Conservation (phyloP, 2,329 filamentous ascomycete species). For the Xylaria sp. region DNA sequence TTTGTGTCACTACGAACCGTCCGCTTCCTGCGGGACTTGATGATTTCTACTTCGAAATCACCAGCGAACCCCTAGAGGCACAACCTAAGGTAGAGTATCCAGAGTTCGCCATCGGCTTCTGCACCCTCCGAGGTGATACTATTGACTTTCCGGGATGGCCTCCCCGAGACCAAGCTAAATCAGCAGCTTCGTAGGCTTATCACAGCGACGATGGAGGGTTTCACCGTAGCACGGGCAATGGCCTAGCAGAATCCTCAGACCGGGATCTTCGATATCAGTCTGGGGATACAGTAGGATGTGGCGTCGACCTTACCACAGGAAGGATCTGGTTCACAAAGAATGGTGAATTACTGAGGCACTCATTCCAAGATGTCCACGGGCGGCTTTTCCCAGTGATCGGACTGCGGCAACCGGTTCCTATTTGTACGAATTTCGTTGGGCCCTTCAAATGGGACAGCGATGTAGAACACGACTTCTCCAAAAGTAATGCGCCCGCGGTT, state of each 20-base stretch:
- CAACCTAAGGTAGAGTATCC: background rate
- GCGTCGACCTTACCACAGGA: background rate
- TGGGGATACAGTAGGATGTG: background rate
- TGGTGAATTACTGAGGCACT: background rate
- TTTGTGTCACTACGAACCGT: background rate
- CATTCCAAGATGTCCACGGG: background rate
- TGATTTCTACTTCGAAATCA: constrained; percentile 10
- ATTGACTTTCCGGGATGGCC: background rate
- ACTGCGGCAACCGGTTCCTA: background rate
- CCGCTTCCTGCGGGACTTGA: background rate
- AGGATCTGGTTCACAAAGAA: constrained; percentile 5
- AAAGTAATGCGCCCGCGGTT: background rate
- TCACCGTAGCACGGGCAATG: background rate
- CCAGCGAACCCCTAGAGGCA: background rate
- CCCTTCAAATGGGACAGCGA: background rate
- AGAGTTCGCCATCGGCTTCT: background rate
- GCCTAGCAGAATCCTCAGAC: background rate
- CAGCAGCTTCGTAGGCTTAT: background rate
- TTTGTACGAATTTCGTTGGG: background rate
- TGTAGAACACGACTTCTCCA: background rate
- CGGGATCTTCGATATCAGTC: background rate
- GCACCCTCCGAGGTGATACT: background rate
- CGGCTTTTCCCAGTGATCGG: constrained; percentile 1
- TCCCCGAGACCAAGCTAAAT: background rate
- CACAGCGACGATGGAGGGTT: background rate